These are phyloP conservation scores for Neurospora intermedia DNA, from an alignment of 495 filamentous ascomycete species.

Conservation along the genomic window DNA sequence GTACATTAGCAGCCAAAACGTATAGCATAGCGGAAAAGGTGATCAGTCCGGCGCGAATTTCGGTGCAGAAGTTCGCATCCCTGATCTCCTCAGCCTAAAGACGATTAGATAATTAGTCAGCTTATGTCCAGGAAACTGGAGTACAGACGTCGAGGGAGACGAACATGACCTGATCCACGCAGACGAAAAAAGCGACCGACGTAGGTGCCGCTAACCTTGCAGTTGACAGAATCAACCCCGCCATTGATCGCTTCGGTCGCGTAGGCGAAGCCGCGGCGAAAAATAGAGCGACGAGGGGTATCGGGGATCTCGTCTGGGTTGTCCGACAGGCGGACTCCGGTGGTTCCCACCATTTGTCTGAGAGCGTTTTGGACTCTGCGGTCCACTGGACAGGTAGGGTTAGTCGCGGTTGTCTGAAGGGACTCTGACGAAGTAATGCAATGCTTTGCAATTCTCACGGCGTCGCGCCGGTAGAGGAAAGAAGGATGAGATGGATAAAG, in stretches of 20 bases:
- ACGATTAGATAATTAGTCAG: not conserved
- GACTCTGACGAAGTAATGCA: not conserved
- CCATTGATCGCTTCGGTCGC: not conserved
- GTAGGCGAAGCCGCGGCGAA: not conserved
- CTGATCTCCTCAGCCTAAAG: conserved; percentile 47
- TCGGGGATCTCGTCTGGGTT: not conserved
- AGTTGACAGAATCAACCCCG: not conserved
- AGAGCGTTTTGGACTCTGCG: not conserved
- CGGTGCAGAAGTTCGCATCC: conserved; percentile 57
- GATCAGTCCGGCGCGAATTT: conserved; percentile 69
- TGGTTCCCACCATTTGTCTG: not conserved
- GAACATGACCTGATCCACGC: conserved; percentile 57
- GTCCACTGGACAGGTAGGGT: not conserved
- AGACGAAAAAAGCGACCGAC: conserved; percentile 64
- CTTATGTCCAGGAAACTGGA: not conserved
- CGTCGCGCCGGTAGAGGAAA: not conserved
- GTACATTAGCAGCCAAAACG: conserved; percentile 52
- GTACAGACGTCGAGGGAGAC: conserved; percentile 12
- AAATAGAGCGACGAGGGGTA: not conserved
- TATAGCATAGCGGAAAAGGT: conserved; percentile 85
- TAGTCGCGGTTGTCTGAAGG: not conserved
- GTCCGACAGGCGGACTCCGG: not conserved
- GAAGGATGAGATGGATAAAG: not conserved
- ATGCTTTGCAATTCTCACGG: not conserved
- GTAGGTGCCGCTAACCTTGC: conserved; percentile 29